These are phyloP conservation scores for Citrus reticulata DNA, from an alignment of 345 rosid genomes.

Conservation along the genomic window DNA sequence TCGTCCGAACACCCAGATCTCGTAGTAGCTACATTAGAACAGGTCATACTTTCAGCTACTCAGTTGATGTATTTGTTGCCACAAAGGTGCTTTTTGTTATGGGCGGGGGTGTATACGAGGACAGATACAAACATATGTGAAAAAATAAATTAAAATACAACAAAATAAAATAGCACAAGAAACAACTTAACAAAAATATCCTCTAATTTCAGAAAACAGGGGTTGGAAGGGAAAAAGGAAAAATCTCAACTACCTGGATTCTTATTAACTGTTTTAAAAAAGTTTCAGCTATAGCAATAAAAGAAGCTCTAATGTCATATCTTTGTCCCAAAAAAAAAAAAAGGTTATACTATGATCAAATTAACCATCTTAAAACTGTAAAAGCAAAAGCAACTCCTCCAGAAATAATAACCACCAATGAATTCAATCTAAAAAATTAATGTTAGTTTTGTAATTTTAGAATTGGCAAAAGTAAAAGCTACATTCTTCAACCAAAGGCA, in stretches of 20 bases:
- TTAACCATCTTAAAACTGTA: background rate
- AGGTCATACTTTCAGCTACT: slow-evolving; percentile 3
- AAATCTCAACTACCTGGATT: background rate
- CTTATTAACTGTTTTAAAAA: background rate
- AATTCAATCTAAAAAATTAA: background rate
- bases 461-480: background rate
- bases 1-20: slow-evolving; percentile 57
- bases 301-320: background rate
- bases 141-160: background rate
- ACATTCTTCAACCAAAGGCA: background rate
- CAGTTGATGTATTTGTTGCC: background rate
- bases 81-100: slow-evolving; percentile 16
- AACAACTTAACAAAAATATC: background rate
- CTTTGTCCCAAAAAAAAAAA: no score
- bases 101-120: background rate
- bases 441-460: background rate
- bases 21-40: slow-evolving; percentile 41
- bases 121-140: background rate
- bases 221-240: no score
- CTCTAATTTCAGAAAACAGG: background rate
- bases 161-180: background rate
- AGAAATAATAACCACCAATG: background rate
- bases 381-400: background rate
- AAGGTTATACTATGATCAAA: background rate
- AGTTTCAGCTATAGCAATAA: background rate